A percentile compares a stretch with the other conserved stretches of the same genome.
Evolutionary conservation across 306 rosid genomes (phyloP).

Genomic region (Prinsepia uniflora): DNA sequence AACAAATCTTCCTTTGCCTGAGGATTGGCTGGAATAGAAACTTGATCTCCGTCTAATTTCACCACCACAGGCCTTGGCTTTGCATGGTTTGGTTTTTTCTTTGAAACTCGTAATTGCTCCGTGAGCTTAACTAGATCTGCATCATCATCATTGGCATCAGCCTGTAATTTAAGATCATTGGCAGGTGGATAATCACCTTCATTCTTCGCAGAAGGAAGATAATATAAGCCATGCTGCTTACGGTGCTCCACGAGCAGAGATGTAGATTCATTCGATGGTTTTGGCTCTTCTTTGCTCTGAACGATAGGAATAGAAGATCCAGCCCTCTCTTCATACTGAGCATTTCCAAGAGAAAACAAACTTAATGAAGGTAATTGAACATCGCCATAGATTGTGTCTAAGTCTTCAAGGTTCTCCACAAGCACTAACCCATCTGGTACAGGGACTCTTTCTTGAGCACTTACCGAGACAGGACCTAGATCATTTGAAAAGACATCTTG

Average conservation of each 20-base stretch:
- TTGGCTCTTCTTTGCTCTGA: constrained; percentile 45
- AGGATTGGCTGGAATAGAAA: constrained; percentile 36
- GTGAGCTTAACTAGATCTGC: constrained; percentile 71
- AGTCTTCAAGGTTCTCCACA: constrained; percentile 66
- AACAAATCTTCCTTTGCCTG: constrained; percentile 53
- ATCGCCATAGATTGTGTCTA: constrained; percentile 57
- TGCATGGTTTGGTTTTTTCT: constrained; percentile 63
- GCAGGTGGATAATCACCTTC: constrained; percentile 82
- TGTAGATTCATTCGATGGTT: constrained; percentile 56
- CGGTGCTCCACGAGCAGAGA: constrained; percentile 79
- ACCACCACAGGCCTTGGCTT: constrained; percentile 94
- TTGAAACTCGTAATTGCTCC: constrained; percentile 56
- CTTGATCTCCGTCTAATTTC: constrained; percentile 72
- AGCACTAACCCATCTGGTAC: constrained; percentile 76
- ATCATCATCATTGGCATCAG: constrained; percentile 39
- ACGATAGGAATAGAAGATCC: constrained; percentile 39
- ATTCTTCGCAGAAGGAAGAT: constrained; percentile 72
- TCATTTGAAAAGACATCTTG: constrained; percentile 51
- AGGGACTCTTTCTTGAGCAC: constrained; percentile 75
- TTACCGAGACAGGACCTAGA: constrained; percentile 71
- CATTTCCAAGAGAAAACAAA: constrained; percentile 41
- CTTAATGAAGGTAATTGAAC: constrained; percentile 44
- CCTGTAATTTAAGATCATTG: constrained; percentile 49
- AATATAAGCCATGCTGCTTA: constrained; percentile 80
- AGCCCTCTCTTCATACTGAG: constrained; percentile 27